These are phyloP conservation scores for Lavandula angustifolia DNA, from an alignment of 257 asterid species.

Conservation along the genomic window DNA sequence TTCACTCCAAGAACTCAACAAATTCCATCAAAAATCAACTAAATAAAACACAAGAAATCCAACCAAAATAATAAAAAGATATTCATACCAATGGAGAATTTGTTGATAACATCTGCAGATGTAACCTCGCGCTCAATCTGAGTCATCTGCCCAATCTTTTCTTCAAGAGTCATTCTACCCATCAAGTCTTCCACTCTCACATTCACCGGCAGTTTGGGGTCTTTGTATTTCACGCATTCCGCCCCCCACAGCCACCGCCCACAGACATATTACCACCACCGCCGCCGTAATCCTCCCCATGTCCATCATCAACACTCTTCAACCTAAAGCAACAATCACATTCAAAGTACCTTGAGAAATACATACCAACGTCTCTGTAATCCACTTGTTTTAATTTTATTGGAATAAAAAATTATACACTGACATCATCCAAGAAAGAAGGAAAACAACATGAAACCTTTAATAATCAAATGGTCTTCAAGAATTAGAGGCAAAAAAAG, in stretches of 20 bases:
- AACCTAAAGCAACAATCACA: constrained; percentile 23
- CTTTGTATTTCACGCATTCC: constrained; percentile 46
- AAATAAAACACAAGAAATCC: not conserved
- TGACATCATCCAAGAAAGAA: not conserved
- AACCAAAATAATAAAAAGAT: not conserved
- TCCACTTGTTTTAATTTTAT: no score
- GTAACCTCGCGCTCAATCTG: constrained; percentile 82
- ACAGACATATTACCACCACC: constrained; percentile 39
- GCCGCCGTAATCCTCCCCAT: constrained; percentile 37
- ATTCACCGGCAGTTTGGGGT: constrained; percentile 53
- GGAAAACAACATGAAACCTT: not conserved
- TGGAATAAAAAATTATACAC: no score
- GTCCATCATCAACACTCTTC: constrained; percentile 1
- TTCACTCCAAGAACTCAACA: not conserved
- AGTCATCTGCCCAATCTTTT: constrained; percentile 88
- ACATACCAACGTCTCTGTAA: no score
- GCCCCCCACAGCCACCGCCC: constrained; percentile 36
- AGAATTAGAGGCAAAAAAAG: not conserved
- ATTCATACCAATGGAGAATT: constrained; percentile 62
- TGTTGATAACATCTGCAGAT: constrained; percentile 54
- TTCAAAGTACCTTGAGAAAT: not conserved
- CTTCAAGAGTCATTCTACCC: constrained; percentile 70
- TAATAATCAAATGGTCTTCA: not conserved
- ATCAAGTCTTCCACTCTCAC: constrained; percentile 66
- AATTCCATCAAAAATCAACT: not conserved